Percentiles rank a stretch among this genome's conserved stretches.
Conservation (phyloP, 2,329 filamentous ascomycete species). For the Calonectria naviculata region DNA sequence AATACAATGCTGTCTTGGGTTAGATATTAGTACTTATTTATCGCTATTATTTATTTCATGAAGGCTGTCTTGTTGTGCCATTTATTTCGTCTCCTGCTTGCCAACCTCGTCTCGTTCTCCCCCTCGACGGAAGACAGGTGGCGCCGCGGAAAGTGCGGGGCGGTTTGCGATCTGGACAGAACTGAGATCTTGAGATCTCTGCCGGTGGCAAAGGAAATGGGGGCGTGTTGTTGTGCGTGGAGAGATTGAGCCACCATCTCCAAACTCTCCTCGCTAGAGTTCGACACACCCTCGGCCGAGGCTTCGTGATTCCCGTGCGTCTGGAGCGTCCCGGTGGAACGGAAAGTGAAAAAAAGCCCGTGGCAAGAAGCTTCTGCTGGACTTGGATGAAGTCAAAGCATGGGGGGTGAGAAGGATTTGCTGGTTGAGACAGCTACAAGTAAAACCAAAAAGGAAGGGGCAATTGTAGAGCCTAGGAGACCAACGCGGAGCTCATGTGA, state of each 20-base stretch:
- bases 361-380: not conserved
- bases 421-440: not conserved
- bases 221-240: not conserved
- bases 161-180: not conserved
- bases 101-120: not conserved
- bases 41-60: too few relatives aligned
- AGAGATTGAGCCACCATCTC: not conserved
- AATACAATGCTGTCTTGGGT: too few relatives aligned
- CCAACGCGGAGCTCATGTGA: not conserved
- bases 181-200: not conserved
- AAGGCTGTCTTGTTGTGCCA: too few relatives aligned
- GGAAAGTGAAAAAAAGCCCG: conserved; percentile 8
- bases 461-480: not conserved
- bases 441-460: not conserved
- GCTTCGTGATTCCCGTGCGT: conserved; percentile 7
- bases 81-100: too few relatives aligned
- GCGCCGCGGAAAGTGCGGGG: conserved; percentile 8
- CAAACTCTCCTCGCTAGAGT: not conserved
- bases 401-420: not conserved
- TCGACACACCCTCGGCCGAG: conserved; percentile 1
- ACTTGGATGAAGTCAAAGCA: not conserved
- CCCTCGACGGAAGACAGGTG: not conserved
- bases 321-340: conserved; percentile 9
- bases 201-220: not conserved
- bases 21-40: too few relatives aligned